Evolutionary conservation across 2,329 filamentous ascomycete species (phyloP), one percentile per base, ranked within the genome.

Genomic region (Epichloe gansuensis): DNA sequence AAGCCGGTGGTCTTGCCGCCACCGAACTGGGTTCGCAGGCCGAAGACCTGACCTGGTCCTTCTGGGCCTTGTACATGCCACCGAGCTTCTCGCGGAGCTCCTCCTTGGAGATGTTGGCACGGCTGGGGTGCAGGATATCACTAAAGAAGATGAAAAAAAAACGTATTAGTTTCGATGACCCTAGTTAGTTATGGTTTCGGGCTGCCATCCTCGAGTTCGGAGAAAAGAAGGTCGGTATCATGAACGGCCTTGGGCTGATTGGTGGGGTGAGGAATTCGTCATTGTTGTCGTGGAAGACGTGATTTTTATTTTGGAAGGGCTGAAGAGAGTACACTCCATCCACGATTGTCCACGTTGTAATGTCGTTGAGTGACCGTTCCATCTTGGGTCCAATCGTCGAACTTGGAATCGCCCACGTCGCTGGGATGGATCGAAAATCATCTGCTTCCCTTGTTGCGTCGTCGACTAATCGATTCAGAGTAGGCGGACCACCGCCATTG

Each of bases 1-100:
- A 98, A 98, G 68, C 93, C 93, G 63, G 91, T 97, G 75, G 88
- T 95, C 87, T 98, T 98, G 82, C 93, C 93, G 72, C 93, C 93
- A 91, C 93, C 93, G 74, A 87, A 98, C 75, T 97, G 91, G 67
- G 93, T 98, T 75, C 89, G 88, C 76, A 98, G 90, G 70, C 93
- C 93, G 74, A 98, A 98, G 75, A 95, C 90, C 75, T 85, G 91
- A 97, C 86, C 78, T 95, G 88, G 70, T 96, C 91, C 81, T 95
- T 94, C 78, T 85, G 85, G 75, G 89, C 86, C 86, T 97, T 97
- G 90, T 98, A 98, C 68, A 97, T 81, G 75, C 86, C 82, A 70
- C 86, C 83, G 67, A 98, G 85, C 83, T 96, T 97, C 71, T 82
- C 81, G 67, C 91, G 89, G 77, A 98, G 91, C 75, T 97, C 91